Evolutionary conservation across 2,329 filamentous ascomycete genomes (phyloP), one percentile per base, ranked within the genome.

Genomic region (Aspergillus hiratsukae): DNA sequence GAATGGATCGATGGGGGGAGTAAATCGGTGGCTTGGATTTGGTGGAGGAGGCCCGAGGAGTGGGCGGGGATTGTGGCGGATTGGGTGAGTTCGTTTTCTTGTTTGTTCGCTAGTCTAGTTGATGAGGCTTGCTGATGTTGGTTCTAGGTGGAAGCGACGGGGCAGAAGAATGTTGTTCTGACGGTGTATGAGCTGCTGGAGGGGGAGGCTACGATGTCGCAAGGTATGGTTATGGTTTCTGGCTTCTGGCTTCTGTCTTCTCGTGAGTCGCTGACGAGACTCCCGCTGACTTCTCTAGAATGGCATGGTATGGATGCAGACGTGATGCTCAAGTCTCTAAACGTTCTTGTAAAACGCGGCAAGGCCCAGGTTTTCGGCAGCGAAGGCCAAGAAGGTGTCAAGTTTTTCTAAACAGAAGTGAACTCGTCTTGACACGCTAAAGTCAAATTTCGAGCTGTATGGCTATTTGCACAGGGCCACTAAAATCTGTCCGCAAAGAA

Each of bases 311-410:
- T 99, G 79, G 92, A 97, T 70, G 80, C 82, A 48, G 90, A 91
- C 25, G 74, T 96, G 59, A 80, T 99, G 67, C 83, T 88, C 63
- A 91, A 88, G 72, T 88, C 90, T 40, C 80, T 99, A 50, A 83
- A 84, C 58, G 80, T 94, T 51, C 81, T 97, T 50, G 92, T 96
- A 37, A 96, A 95, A 80, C 84, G 88, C 60, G 91, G 91, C 64
- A 96, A 89, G 76, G 93, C 92, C 14, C 93, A 97, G 74, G 86
- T 97, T 27, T 97, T 99, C 76, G 93, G 93, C 35, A 84, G 85
- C 53, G 91, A 93, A 67, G 91, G 93, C 70, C 89, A 90, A 58
- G 85, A 89, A 68, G 94, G 94, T 67, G 91, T 97, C 62, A 99
- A 99, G 78, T 97, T 99, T 78, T 97, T 97, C 72, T 97, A 78